These are phyloP conservation scores for Termitomyces heimii DNA, from an alignment of 768 basidiomycete species.

Conservation along the genomic window DNA sequence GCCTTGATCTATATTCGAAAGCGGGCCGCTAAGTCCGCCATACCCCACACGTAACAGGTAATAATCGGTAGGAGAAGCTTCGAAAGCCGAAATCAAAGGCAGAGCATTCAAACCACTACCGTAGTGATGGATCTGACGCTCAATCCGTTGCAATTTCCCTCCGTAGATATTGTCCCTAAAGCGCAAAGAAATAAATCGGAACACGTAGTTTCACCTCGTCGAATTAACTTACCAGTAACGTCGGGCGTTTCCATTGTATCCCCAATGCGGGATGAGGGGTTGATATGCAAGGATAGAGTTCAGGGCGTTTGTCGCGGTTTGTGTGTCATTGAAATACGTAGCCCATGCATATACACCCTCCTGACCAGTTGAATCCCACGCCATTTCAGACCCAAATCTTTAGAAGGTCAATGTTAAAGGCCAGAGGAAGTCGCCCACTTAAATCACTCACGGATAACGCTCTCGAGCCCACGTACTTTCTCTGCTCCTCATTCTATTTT, in stretches of 20 bases:
- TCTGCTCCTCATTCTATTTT: slow-evolving; percentile 40
- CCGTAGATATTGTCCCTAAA: slow-evolving; percentile 52
- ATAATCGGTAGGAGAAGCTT: slow-evolving; percentile 38
- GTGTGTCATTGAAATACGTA: slow-evolving; percentile 46
- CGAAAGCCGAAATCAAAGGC: slow-evolving; percentile 44
- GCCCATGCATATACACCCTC: slow-evolving; percentile 53
- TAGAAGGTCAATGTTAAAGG: neutral
- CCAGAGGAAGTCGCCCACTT: neutral
- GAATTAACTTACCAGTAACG: slow-evolving; percentile 40
- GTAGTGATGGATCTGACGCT: slow-evolving; percentile 56
- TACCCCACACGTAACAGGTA: slow-evolving; percentile 48
- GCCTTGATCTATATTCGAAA: slow-evolving; percentile 50
- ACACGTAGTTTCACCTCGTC: neutral
- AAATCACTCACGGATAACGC: slow-evolving; percentile 41
- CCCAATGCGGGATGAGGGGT: slow-evolving; percentile 54
- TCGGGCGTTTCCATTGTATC: slow-evolving; percentile 54
- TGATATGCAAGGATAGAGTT: slow-evolving; percentile 55
- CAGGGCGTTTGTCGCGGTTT: slow-evolving; percentile 43
- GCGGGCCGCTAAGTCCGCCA: slow-evolving; percentile 47
- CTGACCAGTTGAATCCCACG: slow-evolving; percentile 52
- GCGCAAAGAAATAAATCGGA: slow-evolving; percentile 3
- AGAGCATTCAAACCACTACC: slow-evolving; percentile 51
- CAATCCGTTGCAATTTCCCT: slow-evolving; percentile 47
- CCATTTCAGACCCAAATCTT: slow-evolving; percentile 57
- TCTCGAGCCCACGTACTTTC: slow-evolving; percentile 39